phyloP scores from a whole-genome alignment of 1,284 basidiomycete species.

The Ustilago sp. region DNA sequence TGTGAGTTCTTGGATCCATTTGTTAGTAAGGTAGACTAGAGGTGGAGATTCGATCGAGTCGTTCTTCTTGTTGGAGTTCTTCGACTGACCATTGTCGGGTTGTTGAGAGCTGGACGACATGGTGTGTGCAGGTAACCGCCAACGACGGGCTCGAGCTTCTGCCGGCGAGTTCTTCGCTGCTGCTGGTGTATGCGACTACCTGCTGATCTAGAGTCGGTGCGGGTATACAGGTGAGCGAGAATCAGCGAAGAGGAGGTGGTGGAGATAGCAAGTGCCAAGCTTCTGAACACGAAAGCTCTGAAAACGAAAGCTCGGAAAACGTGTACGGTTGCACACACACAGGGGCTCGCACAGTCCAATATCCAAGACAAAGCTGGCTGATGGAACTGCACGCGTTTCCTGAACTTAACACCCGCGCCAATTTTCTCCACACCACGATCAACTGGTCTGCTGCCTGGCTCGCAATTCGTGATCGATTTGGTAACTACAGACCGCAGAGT shows the following conservation, averaged over 20 bases:
- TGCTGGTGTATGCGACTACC: neutral
- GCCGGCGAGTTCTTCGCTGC: slow-evolving; percentile 1
- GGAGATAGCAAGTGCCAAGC: slow-evolving; percentile 12
- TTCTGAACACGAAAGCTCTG: neutral
- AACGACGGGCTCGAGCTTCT: neutral
- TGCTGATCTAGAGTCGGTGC: no score
- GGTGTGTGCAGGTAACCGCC: neutral
- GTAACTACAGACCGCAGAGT: neutral
- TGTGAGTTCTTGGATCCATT: slow-evolving; percentile 87
- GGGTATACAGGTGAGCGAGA: no score
- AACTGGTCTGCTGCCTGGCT: slow-evolving; percentile 7
- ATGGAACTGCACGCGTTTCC: slow-evolving; percentile 7
- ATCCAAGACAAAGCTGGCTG: slow-evolving; percentile 16
- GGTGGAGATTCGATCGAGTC: slow-evolving; percentile 70
- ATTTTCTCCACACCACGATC: slow-evolving; percentile 23
- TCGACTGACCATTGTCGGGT: slow-evolving; percentile 8
- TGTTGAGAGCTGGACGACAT: slow-evolving; percentile 34
- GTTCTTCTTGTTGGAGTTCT: slow-evolving; percentile 29
- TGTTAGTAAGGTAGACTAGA: slow-evolving; percentile 84
- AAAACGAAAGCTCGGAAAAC: neutral
- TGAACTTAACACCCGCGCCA: neutral
- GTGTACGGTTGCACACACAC: neutral
- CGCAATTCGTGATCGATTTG: slow-evolving; percentile 14
- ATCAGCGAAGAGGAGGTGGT: neutral
- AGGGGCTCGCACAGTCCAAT: neutral